phyloP scores from a whole-genome alignment of 345 rosid genomes.

The Punica granatum region DNA sequence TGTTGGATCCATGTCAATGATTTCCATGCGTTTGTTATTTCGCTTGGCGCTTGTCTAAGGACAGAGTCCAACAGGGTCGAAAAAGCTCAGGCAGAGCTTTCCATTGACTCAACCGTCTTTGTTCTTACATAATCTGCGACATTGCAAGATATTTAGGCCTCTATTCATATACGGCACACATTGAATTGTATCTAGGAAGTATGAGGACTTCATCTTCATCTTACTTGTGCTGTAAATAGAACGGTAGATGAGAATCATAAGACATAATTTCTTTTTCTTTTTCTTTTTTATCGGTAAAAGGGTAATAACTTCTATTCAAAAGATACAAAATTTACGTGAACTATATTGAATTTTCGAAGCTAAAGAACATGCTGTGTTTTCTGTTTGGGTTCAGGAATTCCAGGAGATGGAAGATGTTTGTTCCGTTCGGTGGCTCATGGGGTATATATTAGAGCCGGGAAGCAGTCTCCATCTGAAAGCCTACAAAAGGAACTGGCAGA shows the following conservation, averaged over 20 bases:
- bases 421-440: slow-evolving; percentile 63
- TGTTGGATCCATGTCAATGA: not conserved
- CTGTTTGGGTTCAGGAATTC: slow-evolving; percentile 32
- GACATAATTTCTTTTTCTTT: no score
- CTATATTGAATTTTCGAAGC: not conserved
- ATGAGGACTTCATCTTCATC: no score
- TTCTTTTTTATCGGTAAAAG: no score
- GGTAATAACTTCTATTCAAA: no score
- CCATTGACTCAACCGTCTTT: not conserved
- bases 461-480: slow-evolving; percentile 46
- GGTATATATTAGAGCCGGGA: slow-evolving; percentile 40
- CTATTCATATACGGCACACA: not conserved
- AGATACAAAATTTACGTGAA: no score
- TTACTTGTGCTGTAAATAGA: not conserved
- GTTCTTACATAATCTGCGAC: not conserved
- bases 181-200: not conserved
- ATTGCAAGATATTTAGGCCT: not conserved
- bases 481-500: slow-evolving; percentile 52
- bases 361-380: not conserved
- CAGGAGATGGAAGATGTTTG: slow-evolving; percentile 70
- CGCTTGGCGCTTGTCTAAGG: not conserved
- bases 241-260: not conserved
- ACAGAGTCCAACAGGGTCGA: not conserved
- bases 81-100: not conserved
- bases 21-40: not conserved